Conservation (phyloP, 495 filamentous ascomycete genomes). For the Sabuloglossum arenarium region DNA sequence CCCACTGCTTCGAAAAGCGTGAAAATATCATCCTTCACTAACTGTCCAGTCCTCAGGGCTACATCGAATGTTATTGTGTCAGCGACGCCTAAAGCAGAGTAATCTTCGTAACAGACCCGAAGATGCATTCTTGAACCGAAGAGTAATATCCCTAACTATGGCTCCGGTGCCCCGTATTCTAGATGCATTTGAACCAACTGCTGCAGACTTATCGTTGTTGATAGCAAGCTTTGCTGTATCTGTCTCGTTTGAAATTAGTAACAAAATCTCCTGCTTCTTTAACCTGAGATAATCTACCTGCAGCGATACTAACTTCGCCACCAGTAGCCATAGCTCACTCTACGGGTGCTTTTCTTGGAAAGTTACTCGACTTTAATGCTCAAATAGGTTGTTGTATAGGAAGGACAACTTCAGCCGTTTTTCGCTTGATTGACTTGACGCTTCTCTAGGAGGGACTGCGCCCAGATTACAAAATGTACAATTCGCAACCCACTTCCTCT, state of each 20-base stretch:
- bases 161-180: slow-evolving; percentile 12
- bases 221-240: background rate
- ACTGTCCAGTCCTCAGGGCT: slow-evolving; percentile 60
- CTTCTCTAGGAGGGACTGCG: background rate
- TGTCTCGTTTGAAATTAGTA: background rate
- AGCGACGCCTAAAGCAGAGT: background rate
- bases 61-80: background rate
- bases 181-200: background rate
- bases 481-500: background rate
- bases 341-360: background rate
- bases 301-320: background rate
- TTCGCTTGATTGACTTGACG: background rate
- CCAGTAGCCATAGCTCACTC: background rate
- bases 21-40: slow-evolving; percentile 87
- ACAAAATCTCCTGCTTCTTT: background rate
- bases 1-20: slow-evolving; percentile 87
- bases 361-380: background rate
- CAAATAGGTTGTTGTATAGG: background rate
- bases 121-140: slow-evolving; percentile 48
- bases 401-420: background rate
- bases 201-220: background rate
- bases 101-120: slow-evolving; percentile 30
- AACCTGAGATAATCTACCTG: background rate
- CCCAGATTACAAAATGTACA: slow-evolving; percentile 1
- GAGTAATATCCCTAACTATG: slow-evolving; percentile 53